Evolutionary conservation across 192 early-diverging fungal species (phyloP), one percentile per base, ranked within the genome.

Genomic region (Podila clonocystis): DNA sequence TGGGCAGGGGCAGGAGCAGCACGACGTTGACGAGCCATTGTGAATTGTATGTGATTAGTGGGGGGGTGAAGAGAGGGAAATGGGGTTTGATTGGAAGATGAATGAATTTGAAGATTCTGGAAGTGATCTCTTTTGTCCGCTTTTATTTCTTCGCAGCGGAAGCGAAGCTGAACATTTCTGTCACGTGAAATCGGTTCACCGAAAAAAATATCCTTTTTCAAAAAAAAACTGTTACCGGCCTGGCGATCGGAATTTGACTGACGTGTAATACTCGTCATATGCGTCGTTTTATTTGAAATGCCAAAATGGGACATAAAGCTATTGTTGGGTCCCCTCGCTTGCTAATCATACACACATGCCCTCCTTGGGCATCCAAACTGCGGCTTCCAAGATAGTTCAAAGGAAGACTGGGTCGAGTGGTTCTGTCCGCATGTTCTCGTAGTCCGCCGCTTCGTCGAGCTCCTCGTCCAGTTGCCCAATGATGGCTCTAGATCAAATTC

Each of bases 1-100:
- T 85, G 80, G 61, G 80, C 74, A 55, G 83, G 76, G 66, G 75
- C 74, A 22, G 65, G 67, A 64, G 82, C 84, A 74, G 85, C 75
- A 70, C 77, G 69, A 82, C 84, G 86, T 85, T 80, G 77, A 65
- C 77, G 77, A 13, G 77, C 70, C 77, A 80, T 80, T 29, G 29
- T 61, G 55, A 50, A 34, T 63, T 68, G 62, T 65, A 48, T 59
- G 65, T 60, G 58, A 50, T 50, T 60, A 29, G 20, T 48, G 57
- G 19, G 13, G 38, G 57, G 50, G 55, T 26, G 36, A 24, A 22
- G 28, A 4, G 48, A 30, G 29, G 52, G 52, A 55, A 12, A 22
- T 52, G 20, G 52, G 9, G 24, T 55, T n/a, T 52, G 50, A n/a
- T 17, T n/a, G n/a, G n/a, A 52, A 52, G 52, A 55, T 24, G 24